Conservation (phyloP, 2,329 filamentous ascomycete genomes). For the Colletotrichum neosansevieriae region DNA sequence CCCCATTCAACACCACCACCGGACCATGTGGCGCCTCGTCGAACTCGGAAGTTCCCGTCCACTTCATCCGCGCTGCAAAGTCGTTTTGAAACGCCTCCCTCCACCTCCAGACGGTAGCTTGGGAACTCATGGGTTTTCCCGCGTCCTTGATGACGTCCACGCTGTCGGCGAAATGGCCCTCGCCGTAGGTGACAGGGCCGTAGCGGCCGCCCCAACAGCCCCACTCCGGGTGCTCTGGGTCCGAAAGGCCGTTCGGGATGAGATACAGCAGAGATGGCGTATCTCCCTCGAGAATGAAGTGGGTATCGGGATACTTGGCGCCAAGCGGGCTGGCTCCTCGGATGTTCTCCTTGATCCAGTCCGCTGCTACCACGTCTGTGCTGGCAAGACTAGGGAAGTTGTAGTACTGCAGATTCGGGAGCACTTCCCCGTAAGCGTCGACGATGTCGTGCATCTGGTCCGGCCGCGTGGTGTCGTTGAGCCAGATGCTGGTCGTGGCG, state of each 20-base stretch:
- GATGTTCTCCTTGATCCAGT: slow-evolving; percentile 61
- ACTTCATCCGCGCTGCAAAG: slow-evolving; percentile 42
- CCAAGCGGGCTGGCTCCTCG: slow-evolving; percentile 59
- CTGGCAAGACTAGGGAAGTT: slow-evolving; percentile 61
- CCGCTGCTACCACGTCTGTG: slow-evolving; percentile 53
- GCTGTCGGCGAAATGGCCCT: slow-evolving; percentile 48
- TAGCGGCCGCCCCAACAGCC: slow-evolving; percentile 59
- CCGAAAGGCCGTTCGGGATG: slow-evolving; percentile 56
- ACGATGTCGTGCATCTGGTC: too few relatives aligned
- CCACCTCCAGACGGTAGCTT: slow-evolving; percentile 67
- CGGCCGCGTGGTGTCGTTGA: too few relatives aligned
- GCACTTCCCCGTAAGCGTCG: too few relatives aligned
- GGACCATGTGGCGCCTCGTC: too few relatives aligned
- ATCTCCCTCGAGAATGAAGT: slow-evolving; percentile 62
- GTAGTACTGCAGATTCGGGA: slow-evolving; percentile 48
- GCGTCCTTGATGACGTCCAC: slow-evolving; percentile 51
- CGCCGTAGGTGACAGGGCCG: slow-evolving; percentile 31
- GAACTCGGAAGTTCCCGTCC: slow-evolving; percentile 18
- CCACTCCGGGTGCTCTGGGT: slow-evolving; percentile 53
- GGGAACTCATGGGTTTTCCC: slow-evolving; percentile 51
- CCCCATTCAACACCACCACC: too few relatives aligned
- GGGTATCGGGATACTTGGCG: slow-evolving; percentile 53
- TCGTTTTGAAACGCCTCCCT: slow-evolving; percentile 63
- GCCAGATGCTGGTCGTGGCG: too few relatives aligned
- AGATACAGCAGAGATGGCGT: slow-evolving; percentile 56